Percentiles rank a stretch among this genome's conserved stretches.
Conservation (phyloP, 306 rosid species). For the Medicago lupulina region DNA sequence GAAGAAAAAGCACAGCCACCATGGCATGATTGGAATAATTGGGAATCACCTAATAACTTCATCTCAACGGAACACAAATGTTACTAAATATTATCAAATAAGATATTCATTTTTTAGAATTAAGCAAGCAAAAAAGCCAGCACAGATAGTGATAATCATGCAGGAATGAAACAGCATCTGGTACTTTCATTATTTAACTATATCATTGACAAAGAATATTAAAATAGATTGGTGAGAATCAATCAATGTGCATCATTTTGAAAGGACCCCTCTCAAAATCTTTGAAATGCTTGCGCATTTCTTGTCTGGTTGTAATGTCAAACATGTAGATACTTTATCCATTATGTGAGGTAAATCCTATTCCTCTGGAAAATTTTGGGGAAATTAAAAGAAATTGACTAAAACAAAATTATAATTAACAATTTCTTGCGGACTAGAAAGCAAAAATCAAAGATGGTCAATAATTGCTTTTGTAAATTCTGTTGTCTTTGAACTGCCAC, state of each 20-base stretch:
- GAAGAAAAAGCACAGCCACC: neutral
- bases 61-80: conserved; percentile 5
- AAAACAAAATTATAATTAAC: conserved; percentile 46
- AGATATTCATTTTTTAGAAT: neutral
- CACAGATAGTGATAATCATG: conserved; percentile 12
- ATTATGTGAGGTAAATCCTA: conserved; percentile 37
- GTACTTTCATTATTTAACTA: conserved; percentile 48
- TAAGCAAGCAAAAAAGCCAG: conserved; percentile 26
- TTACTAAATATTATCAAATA: neutral
- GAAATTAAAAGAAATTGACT: conserved; percentile 42
- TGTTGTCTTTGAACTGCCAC: conserved; percentile 78
- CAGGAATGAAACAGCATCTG: conserved; percentile 35
- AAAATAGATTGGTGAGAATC: conserved; percentile 31
- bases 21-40: neutral
- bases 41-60: neutral
- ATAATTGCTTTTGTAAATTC: conserved; percentile 82
- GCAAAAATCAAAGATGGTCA: conserved; percentile 75
- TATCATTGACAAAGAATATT: conserved; percentile 48
- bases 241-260: conserved; percentile 38
- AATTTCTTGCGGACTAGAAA: conserved; percentile 40
- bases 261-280: conserved; percentile 17
- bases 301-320: conserved; percentile 40
- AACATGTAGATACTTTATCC: conserved; percentile 32
- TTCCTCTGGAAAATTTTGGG: conserved; percentile 38
- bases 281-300: conserved; percentile 40